phyloP scores from a whole-genome alignment of 805 yeast species.

The Yarrowia bubula region DNA sequence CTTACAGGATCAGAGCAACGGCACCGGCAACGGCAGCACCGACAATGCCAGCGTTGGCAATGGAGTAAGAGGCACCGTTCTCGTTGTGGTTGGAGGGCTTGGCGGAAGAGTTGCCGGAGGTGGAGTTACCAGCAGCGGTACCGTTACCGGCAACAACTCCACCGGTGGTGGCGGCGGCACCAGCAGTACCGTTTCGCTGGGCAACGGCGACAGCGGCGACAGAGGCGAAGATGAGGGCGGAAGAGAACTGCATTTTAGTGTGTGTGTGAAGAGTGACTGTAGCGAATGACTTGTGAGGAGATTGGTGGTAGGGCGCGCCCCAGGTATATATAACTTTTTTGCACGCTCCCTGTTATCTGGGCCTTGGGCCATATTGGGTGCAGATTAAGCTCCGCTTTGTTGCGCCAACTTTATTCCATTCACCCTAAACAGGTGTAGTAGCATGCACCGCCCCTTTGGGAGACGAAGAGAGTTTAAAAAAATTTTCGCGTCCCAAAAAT shows the following conservation, averaged over 20 bases:
- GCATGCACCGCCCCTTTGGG: constrained; percentile 20
- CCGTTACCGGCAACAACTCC: constrained; percentile 29
- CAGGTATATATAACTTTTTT: constrained; percentile 19
- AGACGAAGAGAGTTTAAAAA: neutral
- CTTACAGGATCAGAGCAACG: constrained; percentile 42
- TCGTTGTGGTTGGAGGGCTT: constrained; percentile 34
- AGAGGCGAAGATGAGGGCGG: constrained; percentile 34
- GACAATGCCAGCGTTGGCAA: constrained; percentile 41
- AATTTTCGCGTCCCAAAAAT: constrained; percentile 13
- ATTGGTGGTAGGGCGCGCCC: neutral
- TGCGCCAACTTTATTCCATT: neutral
- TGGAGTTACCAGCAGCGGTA: constrained; percentile 30
- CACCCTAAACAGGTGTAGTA: constrained; percentile 1
- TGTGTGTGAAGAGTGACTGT: neutral
- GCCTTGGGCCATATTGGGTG: constrained; percentile 3
- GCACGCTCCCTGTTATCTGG: neutral
- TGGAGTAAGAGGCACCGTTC: constrained; percentile 37
- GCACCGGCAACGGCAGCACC: constrained; percentile 45
- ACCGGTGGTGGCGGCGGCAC: constrained; percentile 30
- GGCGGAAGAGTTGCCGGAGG: constrained; percentile 33
- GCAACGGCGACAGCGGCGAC: constrained; percentile 36
- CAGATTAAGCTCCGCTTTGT: neutral
- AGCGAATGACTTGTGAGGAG: constrained; percentile 24
- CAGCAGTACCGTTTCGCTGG: constrained; percentile 28
- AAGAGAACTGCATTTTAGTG: constrained; percentile 37